These are phyloP conservation scores for Ogataea pilisensis DNA, from an alignment of 805 yeast genomes.

Conservation along the genomic window DNA sequence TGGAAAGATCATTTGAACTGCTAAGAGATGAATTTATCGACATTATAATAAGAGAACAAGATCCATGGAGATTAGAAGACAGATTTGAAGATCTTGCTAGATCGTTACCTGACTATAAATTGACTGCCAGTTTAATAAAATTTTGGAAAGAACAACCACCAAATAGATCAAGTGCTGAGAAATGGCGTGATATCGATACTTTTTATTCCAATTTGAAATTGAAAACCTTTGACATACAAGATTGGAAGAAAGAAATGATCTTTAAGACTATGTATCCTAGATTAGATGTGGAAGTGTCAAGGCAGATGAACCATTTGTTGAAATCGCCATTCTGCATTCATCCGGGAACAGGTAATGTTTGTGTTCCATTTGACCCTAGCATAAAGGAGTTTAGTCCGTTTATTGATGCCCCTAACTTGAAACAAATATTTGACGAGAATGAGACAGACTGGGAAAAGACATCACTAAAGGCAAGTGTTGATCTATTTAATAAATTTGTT, in stretches of 20 bases:
- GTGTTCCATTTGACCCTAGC: constrained; percentile 75
- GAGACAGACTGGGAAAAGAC: constrained; percentile 62
- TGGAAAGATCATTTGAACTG: constrained; percentile 68
- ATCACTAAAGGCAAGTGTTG: constrained; percentile 65
- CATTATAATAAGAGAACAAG: constrained; percentile 72
- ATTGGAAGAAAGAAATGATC: constrained; percentile 78
- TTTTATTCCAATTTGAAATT: constrained; percentile 38
- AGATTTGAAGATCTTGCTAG: constrained; percentile 54
- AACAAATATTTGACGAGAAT: constrained; percentile 59
- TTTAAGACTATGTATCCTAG: constrained; percentile 83
- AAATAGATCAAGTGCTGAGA: constrained; percentile 50
- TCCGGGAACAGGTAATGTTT: constrained; percentile 91
- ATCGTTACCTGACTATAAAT: constrained; percentile 57
- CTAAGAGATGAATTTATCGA: constrained; percentile 60
- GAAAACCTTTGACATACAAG: constrained; percentile 41
- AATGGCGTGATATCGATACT: constrained; percentile 75
- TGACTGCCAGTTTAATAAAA: constrained; percentile 48
- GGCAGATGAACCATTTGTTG: constrained; percentile 83
- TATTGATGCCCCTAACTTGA: constrained; percentile 67
- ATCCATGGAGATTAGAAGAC: constrained; percentile 70
- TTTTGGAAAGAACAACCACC: constrained; percentile 58
- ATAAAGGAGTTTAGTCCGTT: constrained; percentile 66
- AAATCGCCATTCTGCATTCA: constrained; percentile 97
- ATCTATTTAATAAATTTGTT: constrained; percentile 62
- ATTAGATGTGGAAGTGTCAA: constrained; percentile 88